These are phyloP conservation scores for Pseudoscleropodium purum DNA, from an alignment of 225 moss, liverwort and hornwort genomes.

Conservation along the genomic window DNA sequence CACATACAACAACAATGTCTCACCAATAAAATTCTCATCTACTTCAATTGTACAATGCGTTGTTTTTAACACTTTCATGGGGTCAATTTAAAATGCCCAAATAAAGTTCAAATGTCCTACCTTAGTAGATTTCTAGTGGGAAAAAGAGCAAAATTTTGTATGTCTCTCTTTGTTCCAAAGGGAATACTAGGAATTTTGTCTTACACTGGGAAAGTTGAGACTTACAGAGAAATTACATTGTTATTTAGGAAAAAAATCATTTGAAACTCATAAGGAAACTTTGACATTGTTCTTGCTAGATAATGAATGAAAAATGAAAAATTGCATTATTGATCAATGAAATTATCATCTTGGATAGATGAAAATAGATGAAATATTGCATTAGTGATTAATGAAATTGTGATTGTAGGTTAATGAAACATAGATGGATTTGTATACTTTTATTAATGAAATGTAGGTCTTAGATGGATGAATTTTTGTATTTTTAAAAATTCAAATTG, in stretches of 20 bases:
- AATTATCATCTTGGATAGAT: neutral
- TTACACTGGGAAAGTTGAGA: neutral
- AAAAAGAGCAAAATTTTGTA: neutral
- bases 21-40: too few relatives aligned
- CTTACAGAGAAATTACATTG: rapidly evolving
- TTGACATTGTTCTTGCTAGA: neutral
- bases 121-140: neutral
- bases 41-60: too few relatives aligned
- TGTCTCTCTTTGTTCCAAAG: neutral
- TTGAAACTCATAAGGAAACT: rapidly evolving
- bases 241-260: neutral
- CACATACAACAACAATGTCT: too few relatives aligned
- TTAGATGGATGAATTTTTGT: neutral
- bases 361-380: too few relatives aligned
- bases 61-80: too few relatives aligned
- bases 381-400: neutral
- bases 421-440: neutral
- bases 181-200: rapidly evolving
- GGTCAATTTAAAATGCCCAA: too few relatives aligned
- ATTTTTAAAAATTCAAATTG: neutral
- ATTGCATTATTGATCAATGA: neutral
- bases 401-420: neutral
- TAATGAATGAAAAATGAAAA: neutral
- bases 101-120: too few relatives aligned
- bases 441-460: neutral